phyloP scores from a whole-genome alignment of 257 asterid genomes.

The Fraxinus cuspidata region DNA sequence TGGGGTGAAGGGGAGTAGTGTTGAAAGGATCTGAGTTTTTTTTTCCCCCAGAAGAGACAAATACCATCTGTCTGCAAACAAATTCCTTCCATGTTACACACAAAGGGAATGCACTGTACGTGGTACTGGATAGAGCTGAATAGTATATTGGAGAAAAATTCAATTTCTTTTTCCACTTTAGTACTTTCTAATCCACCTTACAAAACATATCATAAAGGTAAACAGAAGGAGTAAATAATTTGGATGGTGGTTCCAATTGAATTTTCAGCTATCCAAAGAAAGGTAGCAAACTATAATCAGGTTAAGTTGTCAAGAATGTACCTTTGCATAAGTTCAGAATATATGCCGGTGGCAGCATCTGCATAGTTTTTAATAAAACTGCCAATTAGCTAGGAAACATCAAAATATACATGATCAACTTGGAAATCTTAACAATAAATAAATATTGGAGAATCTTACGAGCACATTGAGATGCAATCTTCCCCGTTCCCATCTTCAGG shows the following conservation, averaged over 20 bases:
- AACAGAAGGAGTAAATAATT: not conserved
- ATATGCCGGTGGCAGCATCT: slow-evolving; percentile 98
- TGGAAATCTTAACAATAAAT: slow-evolving; percentile 15
- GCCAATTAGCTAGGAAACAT: not conserved
- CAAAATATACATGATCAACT: slow-evolving; percentile 7
- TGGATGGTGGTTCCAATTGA: not conserved
- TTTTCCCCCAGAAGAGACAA: not conserved
- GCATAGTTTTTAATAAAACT: slow-evolving; percentile 29
- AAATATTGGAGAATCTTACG: slow-evolving; percentile 54
- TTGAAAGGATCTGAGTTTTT: not conserved
- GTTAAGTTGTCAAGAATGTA: slow-evolving; percentile 18
- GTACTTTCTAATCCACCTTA: not conserved
- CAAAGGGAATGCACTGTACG: too few species aligned
- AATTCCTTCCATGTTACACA: not conserved
- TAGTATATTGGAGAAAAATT: not conserved
- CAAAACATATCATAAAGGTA: not conserved
- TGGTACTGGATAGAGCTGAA: not conserved
- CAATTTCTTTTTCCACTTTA: not conserved
- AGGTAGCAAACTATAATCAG: slow-evolving; percentile 14
- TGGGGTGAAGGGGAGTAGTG: not conserved
- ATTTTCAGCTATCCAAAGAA: not conserved
- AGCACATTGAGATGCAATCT: slow-evolving; percentile 98
- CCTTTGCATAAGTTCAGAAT: slow-evolving; percentile 91
- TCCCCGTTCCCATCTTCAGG: slow-evolving; percentile 93
- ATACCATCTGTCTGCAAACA: not conserved